Percentiles rank a stretch among this genome's conserved stretches.
phyloP scores from a whole-genome alignment of 495 filamentous ascomycete genomes.

The Penicillium lagena region DNA sequence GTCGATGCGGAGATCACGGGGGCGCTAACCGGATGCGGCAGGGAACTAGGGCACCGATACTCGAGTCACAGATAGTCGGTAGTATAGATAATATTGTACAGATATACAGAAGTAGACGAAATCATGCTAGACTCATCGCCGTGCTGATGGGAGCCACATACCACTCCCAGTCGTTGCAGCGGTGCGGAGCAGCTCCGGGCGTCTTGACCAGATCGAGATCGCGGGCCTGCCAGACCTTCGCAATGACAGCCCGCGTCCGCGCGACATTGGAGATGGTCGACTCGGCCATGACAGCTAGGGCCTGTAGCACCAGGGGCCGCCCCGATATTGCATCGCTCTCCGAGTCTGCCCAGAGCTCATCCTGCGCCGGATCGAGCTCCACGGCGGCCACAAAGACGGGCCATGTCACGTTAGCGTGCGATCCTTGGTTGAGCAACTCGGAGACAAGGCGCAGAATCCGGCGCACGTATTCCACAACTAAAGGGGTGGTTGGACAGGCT shows the following conservation, averaged over 20 bases:
- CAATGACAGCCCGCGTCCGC: slow-evolving; percentile 34
- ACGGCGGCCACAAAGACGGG: slow-evolving; percentile 42
- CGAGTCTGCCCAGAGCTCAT: slow-evolving; percentile 27
- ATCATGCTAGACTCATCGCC: slow-evolving; percentile 38
- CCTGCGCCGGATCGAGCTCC: slow-evolving; percentile 33
- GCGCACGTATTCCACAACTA: slow-evolving; percentile 30
- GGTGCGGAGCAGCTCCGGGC: slow-evolving; percentile 3
- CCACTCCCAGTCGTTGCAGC: slow-evolving; percentile 36
- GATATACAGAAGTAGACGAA: neutral
- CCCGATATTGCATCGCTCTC: slow-evolving; percentile 18
- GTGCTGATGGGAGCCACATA: slow-evolving; percentile 36
- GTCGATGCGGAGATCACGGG: no score
- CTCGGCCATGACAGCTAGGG: slow-evolving; percentile 33
- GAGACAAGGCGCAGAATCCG: slow-evolving; percentile 28
- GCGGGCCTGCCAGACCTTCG: slow-evolving; percentile 37
- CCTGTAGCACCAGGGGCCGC: slow-evolving; percentile 32
- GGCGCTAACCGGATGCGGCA: no score
- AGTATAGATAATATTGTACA: neutral
- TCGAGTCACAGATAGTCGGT: no score
- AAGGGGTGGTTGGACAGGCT: slow-evolving; percentile 28
- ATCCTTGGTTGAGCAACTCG: slow-evolving; percentile 25
- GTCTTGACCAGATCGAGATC: slow-evolving; percentile 29
- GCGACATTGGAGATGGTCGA: slow-evolving; percentile 36
- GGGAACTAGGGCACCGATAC: no score
- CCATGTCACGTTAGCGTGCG: slow-evolving; percentile 30